Evolutionary conservation across 148 eudicot genomes (phyloP).

Genomic region (Vaccinium macrocarpon): DNA sequence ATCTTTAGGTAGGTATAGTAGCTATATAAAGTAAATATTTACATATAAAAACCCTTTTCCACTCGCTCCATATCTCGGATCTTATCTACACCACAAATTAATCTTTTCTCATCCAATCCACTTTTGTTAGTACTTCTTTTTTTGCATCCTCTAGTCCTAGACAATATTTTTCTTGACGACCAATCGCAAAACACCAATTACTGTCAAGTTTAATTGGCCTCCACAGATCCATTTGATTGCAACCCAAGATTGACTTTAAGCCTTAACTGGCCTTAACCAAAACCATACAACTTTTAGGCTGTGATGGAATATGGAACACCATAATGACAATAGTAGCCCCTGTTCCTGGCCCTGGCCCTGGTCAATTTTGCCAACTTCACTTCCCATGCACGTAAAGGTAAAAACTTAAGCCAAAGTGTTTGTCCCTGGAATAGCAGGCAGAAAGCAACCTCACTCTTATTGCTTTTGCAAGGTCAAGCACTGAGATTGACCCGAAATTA

Average conservation of each 20-base stretch:
- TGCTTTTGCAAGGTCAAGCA: constrained; percentile 18
- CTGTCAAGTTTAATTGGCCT: not conserved
- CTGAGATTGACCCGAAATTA: not conserved
- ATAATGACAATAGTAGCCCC: constrained; percentile 18
- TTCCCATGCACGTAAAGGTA: constrained; percentile 63
- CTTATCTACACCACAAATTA: not conserved
- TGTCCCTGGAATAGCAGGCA: constrained; percentile 44
- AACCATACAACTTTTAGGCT: not conserved
- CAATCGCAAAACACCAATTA: no score
- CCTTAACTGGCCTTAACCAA: not conserved
- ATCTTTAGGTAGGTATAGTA: no score
- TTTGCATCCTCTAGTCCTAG: no score
- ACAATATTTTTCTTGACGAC: no score
- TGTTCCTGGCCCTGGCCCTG: not conserved
- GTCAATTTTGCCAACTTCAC: constrained; percentile 30
- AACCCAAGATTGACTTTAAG: not conserved
- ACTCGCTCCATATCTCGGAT: constrained; percentile 9
- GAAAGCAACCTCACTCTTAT: constrained; percentile 20
- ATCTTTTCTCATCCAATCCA: constrained; percentile 1
- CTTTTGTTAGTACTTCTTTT: no score
- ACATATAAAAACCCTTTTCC: not conserved
- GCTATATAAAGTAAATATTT: no score
- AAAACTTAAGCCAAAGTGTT: not conserved
- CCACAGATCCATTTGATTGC: not conserved
- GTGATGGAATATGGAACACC: not conserved